phyloP scores from a whole-genome alignment of 495 filamentous ascomycete species.

The Monascus purpureus region DNA sequence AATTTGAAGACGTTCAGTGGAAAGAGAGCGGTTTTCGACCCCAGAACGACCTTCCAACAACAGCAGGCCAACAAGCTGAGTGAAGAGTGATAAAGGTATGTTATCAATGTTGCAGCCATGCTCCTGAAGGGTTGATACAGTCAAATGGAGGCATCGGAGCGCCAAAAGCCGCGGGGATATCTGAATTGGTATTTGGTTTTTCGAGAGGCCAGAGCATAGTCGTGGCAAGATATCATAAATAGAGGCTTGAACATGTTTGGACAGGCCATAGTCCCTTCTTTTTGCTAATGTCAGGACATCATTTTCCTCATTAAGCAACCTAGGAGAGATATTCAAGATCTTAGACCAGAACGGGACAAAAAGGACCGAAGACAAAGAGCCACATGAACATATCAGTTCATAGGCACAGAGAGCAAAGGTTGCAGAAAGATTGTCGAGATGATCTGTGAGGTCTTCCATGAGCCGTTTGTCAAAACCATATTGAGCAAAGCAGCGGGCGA shows the following conservation, averaged over 20 bases:
- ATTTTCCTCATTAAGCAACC: conserved; percentile 14
- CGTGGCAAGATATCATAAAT: conserved; percentile 12
- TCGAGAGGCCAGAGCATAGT: conserved; percentile 12
- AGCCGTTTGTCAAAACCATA: conserved; percentile 57
- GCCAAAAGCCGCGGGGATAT: conserved; percentile 19
- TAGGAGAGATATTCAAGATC: conserved; percentile 14
- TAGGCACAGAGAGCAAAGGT: conserved; percentile 21
- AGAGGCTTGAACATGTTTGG: conserved; percentile 16
- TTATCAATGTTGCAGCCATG: conserved; percentile 11
- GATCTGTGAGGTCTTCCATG: conserved; percentile 23
- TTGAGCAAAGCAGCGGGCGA: conserved; percentile 58
- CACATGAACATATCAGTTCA: conserved; percentile 11
- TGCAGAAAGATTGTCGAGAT: conserved; percentile 18
- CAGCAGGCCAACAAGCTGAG: conserved; percentile 14
- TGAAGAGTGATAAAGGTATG: conserved; percentile 13
- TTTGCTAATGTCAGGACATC: conserved; percentile 12
- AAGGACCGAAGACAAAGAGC: conserved; percentile 14
- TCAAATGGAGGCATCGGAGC: conserved; percentile 17
- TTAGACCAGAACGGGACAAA: conserved; percentile 20
- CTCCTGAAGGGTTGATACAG: conserved; percentile 14
- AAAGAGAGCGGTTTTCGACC: not conserved
- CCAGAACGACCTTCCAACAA: conserved; percentile 4
- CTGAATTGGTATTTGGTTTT: conserved; percentile 4
- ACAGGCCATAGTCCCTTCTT: conserved; percentile 9
- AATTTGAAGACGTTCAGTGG: conserved; percentile 5